Evolutionary conservation across 2,329 filamentous ascomycete species (phyloP), one percentile per base, ranked within the genome.

Genomic region (Monilinia vaccinii-corymbosi): DNA sequence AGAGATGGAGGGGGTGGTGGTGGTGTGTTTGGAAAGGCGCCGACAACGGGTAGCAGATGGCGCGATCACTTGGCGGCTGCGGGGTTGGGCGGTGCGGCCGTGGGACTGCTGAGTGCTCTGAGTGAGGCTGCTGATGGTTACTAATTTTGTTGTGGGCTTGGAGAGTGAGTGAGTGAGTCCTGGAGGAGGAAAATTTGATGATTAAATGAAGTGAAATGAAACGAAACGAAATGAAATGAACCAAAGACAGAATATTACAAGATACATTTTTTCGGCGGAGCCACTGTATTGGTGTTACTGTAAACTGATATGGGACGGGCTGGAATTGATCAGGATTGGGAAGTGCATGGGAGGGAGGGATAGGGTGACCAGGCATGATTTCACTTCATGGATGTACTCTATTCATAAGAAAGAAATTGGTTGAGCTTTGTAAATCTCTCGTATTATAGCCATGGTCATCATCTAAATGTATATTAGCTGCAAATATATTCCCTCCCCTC

Each of bases 71-170:
- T 85, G 4, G 77, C 78, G 2, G 81, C 80, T 0, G 83, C 81
- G 6, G 79, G 83, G 1, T 80, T 86, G 34, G 83, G 83, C 4
- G 81, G 83, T 11, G 82, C 82, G 0, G 82, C 83, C 0, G 81
- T 79, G 3, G 83, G 81, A 57, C 70, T 86, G 62, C 67, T 85
- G 49, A 79, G 78, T 58, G 81, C 85, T 1, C 71, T 86, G 36
- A 78, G 79, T 4, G 81, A 86, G 68, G 82, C 82, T 31, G 81
- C 81, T 8, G 67, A 67, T 50, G 70, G 63, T 1, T 49, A 70
- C 34, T 61, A 6, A 44, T 28, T 28, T 3, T 42, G 25, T 13
- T n/a, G 4, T 1, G 16, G 23, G 34, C 3, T 34, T 36, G 34
- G 34, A n/a, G n/a, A n/a, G 10, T 36, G n/a, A 18, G n/a, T n/a